Evolutionary conservation across 179 eudicot species (phyloP), one percentile per base, ranked within the genome.

Genomic region (Silene coronaria): DNA sequence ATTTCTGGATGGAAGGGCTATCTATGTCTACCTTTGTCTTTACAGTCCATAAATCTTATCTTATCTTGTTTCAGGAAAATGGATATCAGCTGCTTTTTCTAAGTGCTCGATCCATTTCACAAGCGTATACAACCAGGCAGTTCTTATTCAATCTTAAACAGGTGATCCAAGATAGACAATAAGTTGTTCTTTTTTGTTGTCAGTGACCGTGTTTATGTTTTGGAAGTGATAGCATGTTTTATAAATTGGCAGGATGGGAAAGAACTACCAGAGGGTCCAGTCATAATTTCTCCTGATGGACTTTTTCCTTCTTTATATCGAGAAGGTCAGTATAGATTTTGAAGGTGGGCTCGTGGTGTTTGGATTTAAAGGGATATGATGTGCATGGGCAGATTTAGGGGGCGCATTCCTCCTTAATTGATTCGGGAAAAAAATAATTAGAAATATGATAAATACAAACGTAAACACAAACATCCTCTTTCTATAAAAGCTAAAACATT

Each of bases 41-140:
- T 22, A 28, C 23, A 5, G 51, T 19, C 60, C 58, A 38, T 51
- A 3, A 28, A 38, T 48, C 17, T 45, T 75, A 58, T 73, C 70
- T 32, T 27, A 51, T 64, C 72, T 57, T 81, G 24, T 82, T 88
- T 84, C 92, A 96, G 99, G 99, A 93, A 83, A 96, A 96, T 85
- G 99, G 99, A 45, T 96, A 96, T 83, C 88, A 96, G 63, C 76
- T 96, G 55, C 93, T 96, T 78, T 95, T 93, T 82, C 85, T 96
- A 70, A 96, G 99, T 85, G 99, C 99, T 75, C 97, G 98, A 58
- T 86, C 98, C 58, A 96, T 96, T 78, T 91, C 91, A 62, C 99
- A 96, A 83, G 95, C 99, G 72, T 87, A 85, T 82, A 75, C 53
- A 64, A 96, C 99, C 32, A 88, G 99, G 78, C 99, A 90, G 82